phyloP scores from a whole-genome alignment of 176 grass and related monocot species.

The Ensete ventricosum region DNA sequence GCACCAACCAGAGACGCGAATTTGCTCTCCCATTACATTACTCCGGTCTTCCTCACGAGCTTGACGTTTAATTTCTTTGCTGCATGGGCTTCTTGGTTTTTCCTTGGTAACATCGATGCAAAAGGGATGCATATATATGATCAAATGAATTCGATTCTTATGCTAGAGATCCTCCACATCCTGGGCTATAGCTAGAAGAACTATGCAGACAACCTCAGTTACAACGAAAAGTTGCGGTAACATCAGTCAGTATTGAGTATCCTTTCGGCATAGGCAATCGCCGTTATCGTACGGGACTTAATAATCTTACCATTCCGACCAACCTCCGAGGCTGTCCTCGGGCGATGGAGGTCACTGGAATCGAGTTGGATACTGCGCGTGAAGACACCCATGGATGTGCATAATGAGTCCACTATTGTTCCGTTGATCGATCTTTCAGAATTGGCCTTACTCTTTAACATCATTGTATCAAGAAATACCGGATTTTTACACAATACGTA shows the following conservation, averaged over 20 bases:
- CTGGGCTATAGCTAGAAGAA: no score
- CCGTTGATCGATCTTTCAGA: not conserved
- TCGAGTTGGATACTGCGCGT: rapidly evolving
- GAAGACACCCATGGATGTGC: not conserved
- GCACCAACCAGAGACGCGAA: no score
- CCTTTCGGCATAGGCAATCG: conserved; percentile 22
- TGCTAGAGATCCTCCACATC: no score
- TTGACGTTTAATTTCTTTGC: no score
- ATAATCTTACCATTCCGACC: not conserved
- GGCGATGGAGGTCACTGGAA: not conserved
- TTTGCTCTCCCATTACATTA: no score
- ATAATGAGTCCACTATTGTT: not conserved
- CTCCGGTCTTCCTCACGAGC: no score
- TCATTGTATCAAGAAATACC: no score
- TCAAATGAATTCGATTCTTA: no score
- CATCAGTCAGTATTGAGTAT: not conserved
- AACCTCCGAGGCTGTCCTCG: conserved; percentile 9
- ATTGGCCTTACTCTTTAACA: not conserved
- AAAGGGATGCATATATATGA: no score
- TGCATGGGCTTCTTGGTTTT: no score
- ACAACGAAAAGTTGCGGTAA: conserved; percentile 12
- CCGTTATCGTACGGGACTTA: conserved; percentile 29
- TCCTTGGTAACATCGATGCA: no score
- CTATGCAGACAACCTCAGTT: not conserved
- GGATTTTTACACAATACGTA: no score